Conservation (phyloP, 306 rosid species). For the Inga oerstediana region DNA sequence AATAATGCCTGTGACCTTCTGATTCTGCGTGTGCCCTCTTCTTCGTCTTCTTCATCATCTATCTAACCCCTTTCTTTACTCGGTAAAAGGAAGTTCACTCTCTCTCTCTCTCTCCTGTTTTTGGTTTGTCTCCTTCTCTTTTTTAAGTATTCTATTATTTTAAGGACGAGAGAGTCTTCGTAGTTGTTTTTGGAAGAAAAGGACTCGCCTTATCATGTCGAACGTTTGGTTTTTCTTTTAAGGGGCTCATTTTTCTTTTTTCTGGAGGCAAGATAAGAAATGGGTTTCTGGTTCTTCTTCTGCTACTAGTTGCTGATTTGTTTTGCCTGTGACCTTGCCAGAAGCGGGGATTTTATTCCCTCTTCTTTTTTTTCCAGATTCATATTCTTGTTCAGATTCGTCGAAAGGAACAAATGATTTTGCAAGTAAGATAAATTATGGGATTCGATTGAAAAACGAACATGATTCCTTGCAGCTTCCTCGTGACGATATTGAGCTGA, state of each 20-base stretch:
- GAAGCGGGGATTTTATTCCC: conserved; percentile 10
- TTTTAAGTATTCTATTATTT: neutral
- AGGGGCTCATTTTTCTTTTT: neutral
- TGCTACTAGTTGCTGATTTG: conserved; percentile 25
- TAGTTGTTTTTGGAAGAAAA: conserved; percentile 22
- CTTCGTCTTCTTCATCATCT: neutral
- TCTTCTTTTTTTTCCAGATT: conserved; percentile 29
- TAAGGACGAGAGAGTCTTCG: neutral
- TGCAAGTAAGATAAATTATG: conserved; percentile 28
- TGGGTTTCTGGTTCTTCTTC: conserved; percentile 34
- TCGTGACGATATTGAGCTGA: conserved; percentile 52
- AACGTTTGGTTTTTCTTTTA: neutral
- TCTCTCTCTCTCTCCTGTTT: neutral
- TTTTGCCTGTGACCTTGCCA: neutral
- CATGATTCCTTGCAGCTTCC: conserved; percentile 63
- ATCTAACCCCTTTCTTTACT: neutral
- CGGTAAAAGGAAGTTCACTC: neutral
- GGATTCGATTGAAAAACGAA: conserved; percentile 50
- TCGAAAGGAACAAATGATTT: conserved; percentile 32
- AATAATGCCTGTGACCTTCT: neutral
- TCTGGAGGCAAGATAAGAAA: conserved; percentile 3
- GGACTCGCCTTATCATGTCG: conserved; percentile 15
- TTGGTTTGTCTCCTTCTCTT: neutral
- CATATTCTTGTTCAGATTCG: conserved; percentile 42
- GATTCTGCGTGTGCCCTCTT: neutral